These are phyloP conservation scores for Marchantia polymorpha DNA, from an alignment of 225 moss, liverwort and hornwort genomes.

Conservation along the genomic window DNA sequence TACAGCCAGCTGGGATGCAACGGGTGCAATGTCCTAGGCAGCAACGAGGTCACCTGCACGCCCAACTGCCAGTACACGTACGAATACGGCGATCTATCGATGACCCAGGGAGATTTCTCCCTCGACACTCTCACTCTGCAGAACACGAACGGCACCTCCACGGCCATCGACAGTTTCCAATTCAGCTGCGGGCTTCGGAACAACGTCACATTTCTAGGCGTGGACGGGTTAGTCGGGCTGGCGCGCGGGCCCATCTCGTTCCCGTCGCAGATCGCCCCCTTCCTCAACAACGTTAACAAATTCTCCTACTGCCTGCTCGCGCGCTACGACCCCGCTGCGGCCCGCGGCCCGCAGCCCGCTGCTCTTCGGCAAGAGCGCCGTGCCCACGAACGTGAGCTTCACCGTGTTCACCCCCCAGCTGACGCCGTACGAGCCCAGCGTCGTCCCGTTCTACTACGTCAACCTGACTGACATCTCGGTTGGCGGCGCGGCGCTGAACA, in stretches of 20 bases:
- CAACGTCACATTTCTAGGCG: constrained; percentile 23
- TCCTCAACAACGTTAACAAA: constrained; percentile 13
- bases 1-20: constrained; percentile 35
- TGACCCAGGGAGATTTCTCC: constrained; percentile 25
- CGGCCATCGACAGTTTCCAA: constrained; percentile 5
- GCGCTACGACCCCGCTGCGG: neutral
- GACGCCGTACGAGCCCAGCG: constrained; percentile 11
- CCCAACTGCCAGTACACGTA: constrained; percentile 32
- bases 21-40: constrained; percentile 18
- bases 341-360: constrained; percentile 36
- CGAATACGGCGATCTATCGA: constrained; percentile 31
- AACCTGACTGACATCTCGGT: constrained; percentile 24
- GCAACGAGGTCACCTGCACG: neutral
- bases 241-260: too few species aligned
- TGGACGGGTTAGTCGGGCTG: too few species aligned
- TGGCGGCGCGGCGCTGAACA: neutral
- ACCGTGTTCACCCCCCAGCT: constrained; percentile 1
- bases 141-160: neutral
- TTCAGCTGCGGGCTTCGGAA: constrained; percentile 43
- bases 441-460: constrained; percentile 34
- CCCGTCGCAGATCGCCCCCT: constrained; percentile 29
- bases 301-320: constrained; percentile 40
- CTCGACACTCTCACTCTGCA: constrained; percentile 32
- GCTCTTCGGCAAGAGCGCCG: constrained; percentile 30
- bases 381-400: constrained; percentile 24